A percentile compares a stretch with the other conserved stretches of the same genome.
Evolutionary conservation across 2,329 filamentous ascomycete genomes (phyloP).

Genomic region (Geosmithia flava): DNA sequence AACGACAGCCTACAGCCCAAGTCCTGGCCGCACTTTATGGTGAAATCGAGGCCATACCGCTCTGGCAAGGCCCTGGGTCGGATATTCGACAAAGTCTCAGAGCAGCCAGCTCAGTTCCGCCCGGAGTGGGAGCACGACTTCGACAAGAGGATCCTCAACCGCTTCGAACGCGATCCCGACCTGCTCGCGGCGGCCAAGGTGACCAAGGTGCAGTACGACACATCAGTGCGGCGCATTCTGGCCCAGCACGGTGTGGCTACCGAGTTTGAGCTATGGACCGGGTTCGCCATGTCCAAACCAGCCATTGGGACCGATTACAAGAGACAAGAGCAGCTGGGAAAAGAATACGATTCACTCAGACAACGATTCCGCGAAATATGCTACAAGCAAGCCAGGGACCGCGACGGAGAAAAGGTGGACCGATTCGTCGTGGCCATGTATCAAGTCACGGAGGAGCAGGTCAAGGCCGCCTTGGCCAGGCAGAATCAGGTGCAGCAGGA

Average conservation of each 20-base stretch:
- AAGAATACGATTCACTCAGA: conserved; percentile 53
- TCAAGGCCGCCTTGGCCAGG: conserved; percentile 44
- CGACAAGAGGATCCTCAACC: conserved; percentile 59
- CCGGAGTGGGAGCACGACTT: conserved; percentile 65
- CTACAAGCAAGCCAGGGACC: conserved; percentile 48
- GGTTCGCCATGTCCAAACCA: conserved; percentile 69
- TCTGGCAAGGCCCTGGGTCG: conserved; percentile 65
- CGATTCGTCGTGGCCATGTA: conserved; percentile 84
- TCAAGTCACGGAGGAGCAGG: conserved; percentile 61
- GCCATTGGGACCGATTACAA: conserved; percentile 70
- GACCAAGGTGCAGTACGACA: conserved; percentile 71
- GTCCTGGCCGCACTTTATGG: conserved; percentile 80
- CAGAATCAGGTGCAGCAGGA: conserved; percentile 13
- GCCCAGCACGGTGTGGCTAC: conserved; percentile 71
- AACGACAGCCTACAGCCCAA: conserved; percentile 43
- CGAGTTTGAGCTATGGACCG: conserved; percentile 87
- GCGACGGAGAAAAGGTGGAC: conserved; percentile 45
- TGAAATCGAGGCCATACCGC: conserved; percentile 50
- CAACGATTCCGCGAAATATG: conserved; percentile 57
- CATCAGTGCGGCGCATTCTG: conserved; percentile 65
- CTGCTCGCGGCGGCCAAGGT: conserved; percentile 45
- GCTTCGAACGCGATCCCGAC: conserved; percentile 41
- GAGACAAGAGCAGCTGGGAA: conserved; percentile 69
- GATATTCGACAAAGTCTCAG: conserved; percentile 63
- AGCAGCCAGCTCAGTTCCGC: conserved; percentile 48